Evolutionary conservation across 805 yeast genomes (phyloP), one percentile per base, ranked within the genome.

Genomic region (Ogataea paradorogensis): DNA sequence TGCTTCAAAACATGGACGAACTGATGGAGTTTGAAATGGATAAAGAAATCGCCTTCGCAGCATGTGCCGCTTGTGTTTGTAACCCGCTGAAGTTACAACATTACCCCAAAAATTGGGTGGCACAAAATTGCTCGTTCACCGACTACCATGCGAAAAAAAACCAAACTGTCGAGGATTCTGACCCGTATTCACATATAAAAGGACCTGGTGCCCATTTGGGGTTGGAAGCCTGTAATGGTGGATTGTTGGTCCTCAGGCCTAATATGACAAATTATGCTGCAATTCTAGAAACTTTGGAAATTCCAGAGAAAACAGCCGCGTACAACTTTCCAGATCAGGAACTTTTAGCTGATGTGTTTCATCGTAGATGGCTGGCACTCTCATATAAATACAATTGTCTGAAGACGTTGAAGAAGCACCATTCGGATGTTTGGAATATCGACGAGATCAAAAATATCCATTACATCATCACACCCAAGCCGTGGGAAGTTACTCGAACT

Each of bases 241-340:
- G 84, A 1, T 60, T 78, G 18, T 70, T 73, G 44, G 66, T 78
- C 13, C 74, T 78, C 11, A 52, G 59, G 35, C 84, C 84, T 1
- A 47, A 53, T 24, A 22, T 47, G 15, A 59, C 51, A 10, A 43
- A 54, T 20, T 76, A 70, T 47, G 42, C 66, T n/a, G 47, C 59
- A 47, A 76, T 78, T 27, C 28, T 68, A 3, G 52, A 53, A 0
- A 70, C 73, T 10, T 58, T 78, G 41, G 43, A 55, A n/a, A 55
- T 62, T 30, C 65, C 73, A 1, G 50, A 51, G 6, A 58, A 57
- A 35, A 70, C 73, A 8, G 46, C 58, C 15, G 54, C 48, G 42
- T 78, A 78, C 53, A 71, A 67, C 31, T 78, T 78, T 55, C 79
- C 82, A 2, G 84, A 78, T 58, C 84, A 78, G 58, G 72, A 75